A percentile compares a stretch with the other conserved stretches of the same genome.
Evolutionary conservation across 2,329 filamentous ascomycete genomes (phyloP).

Genomic region (Alternaria ventricosa): DNA sequence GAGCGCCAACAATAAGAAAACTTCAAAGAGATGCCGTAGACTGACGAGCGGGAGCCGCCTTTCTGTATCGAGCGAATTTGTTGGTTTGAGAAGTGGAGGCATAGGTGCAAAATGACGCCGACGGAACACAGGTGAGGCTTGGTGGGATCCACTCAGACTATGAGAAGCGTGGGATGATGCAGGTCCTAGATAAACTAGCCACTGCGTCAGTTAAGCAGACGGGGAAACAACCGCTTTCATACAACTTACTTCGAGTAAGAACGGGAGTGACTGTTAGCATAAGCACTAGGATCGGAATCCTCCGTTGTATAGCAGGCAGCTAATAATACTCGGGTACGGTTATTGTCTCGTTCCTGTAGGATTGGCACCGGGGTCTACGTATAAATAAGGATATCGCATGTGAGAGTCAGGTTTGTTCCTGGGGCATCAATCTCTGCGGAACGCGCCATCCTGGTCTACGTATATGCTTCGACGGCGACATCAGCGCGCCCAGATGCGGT

Average conservation of each 20-base stretch:
- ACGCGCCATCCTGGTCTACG: constrained; percentile 10
- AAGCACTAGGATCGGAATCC: constrained; percentile 41
- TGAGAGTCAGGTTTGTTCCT: constrained; percentile 27
- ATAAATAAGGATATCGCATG: constrained; percentile 33
- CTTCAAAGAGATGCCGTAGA: constrained; percentile 16
- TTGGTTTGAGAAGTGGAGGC: constrained; percentile 36
- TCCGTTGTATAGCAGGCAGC: constrained; percentile 36
- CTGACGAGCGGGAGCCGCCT: constrained; percentile 7
- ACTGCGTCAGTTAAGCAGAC: constrained; percentile 36
- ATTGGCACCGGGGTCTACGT: constrained; percentile 38
- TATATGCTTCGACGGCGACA: constrained; percentile 8
- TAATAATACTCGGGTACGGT: constrained; percentile 25
- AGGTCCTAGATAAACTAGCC: constrained; percentile 33
- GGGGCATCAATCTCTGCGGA: constrained; percentile 13
- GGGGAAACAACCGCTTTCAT: constrained; percentile 38
- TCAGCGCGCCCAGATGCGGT: constrained; percentile 6
- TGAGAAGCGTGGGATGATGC: constrained; percentile 34
- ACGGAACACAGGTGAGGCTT: constrained; percentile 17
- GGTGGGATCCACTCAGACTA: constrained; percentile 23
- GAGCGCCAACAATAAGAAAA: constrained; percentile 25
- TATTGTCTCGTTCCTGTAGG: constrained; percentile 25
- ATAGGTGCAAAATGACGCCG: constrained; percentile 30
- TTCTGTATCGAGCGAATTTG: constrained; percentile 21
- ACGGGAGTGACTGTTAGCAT: constrained; percentile 41
- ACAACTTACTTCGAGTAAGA: constrained; percentile 40